Conservation (phyloP, 352 stramenopile genomes). For the Pythium brassicae region DNA sequence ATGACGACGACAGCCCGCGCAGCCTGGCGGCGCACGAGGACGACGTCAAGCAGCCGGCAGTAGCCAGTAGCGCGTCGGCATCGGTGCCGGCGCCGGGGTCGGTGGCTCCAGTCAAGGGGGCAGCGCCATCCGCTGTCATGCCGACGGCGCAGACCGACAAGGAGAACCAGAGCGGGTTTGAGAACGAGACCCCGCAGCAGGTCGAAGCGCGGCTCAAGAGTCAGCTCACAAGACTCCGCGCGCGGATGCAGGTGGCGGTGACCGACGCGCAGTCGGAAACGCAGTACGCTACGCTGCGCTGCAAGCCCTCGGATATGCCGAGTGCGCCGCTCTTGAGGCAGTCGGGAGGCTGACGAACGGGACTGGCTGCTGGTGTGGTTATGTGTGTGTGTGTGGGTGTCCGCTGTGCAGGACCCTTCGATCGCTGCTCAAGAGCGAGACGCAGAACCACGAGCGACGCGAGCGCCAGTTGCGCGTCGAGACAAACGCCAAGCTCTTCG, state of each 20-base stretch:
- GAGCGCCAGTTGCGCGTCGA: slow-evolving; percentile 53
- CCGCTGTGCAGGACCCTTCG: slow-evolving; percentile 27
- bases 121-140: background rate
- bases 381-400: slow-evolving; percentile 2
- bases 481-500: slow-evolving; percentile 32
- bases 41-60: slow-evolving; percentile 10
- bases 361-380: no score
- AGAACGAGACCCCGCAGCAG: background rate
- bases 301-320: no score
- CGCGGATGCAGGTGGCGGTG: slow-evolving; percentile 50
- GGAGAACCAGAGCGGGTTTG: slow-evolving; percentile 5
- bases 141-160: slow-evolving; percentile 8
- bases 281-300: slow-evolving; percentile 18
- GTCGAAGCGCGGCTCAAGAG: slow-evolving; percentile 27
- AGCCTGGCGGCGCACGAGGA: slow-evolving; percentile 7
- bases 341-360: no score
- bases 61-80: slow-evolving; percentile 9
- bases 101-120: background rate
- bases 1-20: background rate
- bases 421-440: slow-evolving; percentile 35
- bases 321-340: no score
- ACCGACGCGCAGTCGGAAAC: slow-evolving; percentile 39
- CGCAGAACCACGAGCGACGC: slow-evolving; percentile 24
- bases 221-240: slow-evolving; percentile 42
- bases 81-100: background rate